Evolutionary conservation across 2,329 filamentous ascomycete genomes (phyloP), one percentile per base, ranked within the genome.

Genomic region (Dichotomopilus funicola): DNA sequence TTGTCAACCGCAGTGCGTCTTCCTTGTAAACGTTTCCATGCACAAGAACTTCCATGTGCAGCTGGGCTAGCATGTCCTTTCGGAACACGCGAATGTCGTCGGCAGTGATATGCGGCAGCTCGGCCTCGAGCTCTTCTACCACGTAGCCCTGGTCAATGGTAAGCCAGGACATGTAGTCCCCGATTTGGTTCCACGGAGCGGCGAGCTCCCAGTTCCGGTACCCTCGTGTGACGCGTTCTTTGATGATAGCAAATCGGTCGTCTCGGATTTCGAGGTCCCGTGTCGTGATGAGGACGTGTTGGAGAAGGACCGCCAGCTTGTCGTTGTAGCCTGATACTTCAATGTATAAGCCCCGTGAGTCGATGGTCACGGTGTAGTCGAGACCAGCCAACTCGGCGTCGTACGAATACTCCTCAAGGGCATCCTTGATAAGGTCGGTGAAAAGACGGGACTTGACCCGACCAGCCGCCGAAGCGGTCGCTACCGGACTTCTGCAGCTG

Each of bases 21-120:
- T 95, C 90, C 72, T 91, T 95, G 76, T 95, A 91, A 54, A 99
- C 70, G 70, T 99, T 99, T 51, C 94, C 94, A 65, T 96, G 91
- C 0, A 86, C 88, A 55, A 96, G 81, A 2, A 91, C 80, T 70
- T 99, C 94, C 60, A 96, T 86, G 65, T 95, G 88, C 62, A 92
- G 79, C 67, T 97, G 91, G 10, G 83, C 79, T 43, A 97, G 77
- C 47, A 96, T 75, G 64, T 94, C 86, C 44, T 87, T 87, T 68
- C 87, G 87, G 73, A 96, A 96, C 6, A 79, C 73, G 49, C 85
- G 80, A 41, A 96, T 82, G 57, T 89, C 86, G 31, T 89, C 83
- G 1, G 82, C 80, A 0, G 87, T 89, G 54, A 96, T 79, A 57
- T 80, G 77, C 8, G 86, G 83, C 27, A 97, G 72, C 69, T 95